Evolutionary conservation across 2,329 filamentous ascomycete genomes (phyloP), one percentile per base, ranked within the genome.

Genomic region (Biscogniauxia sp.): DNA sequence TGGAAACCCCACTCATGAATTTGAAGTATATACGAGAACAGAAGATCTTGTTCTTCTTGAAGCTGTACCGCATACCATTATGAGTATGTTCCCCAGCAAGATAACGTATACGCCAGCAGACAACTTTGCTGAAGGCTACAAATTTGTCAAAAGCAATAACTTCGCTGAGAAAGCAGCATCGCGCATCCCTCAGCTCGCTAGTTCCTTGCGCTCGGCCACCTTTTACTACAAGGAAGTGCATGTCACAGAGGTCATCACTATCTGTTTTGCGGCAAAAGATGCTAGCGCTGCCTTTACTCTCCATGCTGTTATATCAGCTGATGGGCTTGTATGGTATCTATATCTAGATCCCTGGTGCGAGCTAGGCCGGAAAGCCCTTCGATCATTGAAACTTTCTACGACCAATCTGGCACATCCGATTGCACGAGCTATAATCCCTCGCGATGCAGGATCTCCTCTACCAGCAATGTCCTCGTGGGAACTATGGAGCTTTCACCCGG

Each of bases 1-100:
- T 8, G 76, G 77, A 1, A 80, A 79, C 32, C 78, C 78, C 0
- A 37, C 51, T 0, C 78, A 80, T 60, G 23, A 66, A 1, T 74
- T 73, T 54, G 20, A 15, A 5, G 26, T 56, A 2, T 64, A 64
- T 6, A 20, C 57, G 8, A 54, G 63, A 17, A 59, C 59, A 51
- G 54, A 11, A 20, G 37, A 51, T 56, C 66, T 61, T 59, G 45
- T 70, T 5, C 49, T 58, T 11, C 62, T 64, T 61, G 60, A 66
- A 51, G 56, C 61, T 57, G 70, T 67, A 19, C 58, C 67, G 57
- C 57, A 65, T 19, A 9, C 54, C 20, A 41, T 71, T 1, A 70
- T 72, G 68, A 17, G 19, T 1, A 59, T 51, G 54, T 64, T 72
- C 20, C 70, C 70, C 5, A 60, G 61, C 3, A 63, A 51, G 13